These are phyloP conservation scores for Pythium coloratum DNA, from an alignment of 352 stramenopile species.

Conservation along the genomic window DNA sequence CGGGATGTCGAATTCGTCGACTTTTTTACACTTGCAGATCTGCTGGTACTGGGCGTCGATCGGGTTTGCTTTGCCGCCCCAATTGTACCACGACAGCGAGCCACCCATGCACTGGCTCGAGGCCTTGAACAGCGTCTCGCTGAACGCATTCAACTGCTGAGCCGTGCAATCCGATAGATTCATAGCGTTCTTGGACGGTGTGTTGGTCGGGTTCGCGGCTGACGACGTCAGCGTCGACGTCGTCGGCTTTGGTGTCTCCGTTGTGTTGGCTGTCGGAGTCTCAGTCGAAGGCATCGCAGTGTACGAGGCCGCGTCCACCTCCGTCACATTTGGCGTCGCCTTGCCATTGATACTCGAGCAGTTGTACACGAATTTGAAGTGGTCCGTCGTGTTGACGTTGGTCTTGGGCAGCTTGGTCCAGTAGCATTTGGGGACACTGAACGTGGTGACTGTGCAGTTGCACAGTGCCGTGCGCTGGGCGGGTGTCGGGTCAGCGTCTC, in stretches of 20 bases:
- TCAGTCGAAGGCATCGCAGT: too few species aligned
- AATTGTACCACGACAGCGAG: conserved; percentile 16
- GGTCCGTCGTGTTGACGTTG: background rate
- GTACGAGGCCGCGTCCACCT: background rate
- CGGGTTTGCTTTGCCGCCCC: conserved; percentile 4
- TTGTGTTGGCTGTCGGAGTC: background rate
- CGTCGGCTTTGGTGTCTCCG: background rate
- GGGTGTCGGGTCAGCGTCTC: conserved; percentile 2
- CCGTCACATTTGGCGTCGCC: conserved; percentile 4
- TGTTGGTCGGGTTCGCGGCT: too few species aligned
- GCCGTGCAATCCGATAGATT: background rate
- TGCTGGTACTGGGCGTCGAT: conserved; percentile 2
- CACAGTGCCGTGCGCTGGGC: conserved; percentile 1
- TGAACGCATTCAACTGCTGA: conserved; percentile 10
- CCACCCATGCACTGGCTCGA: conserved; percentile 9
- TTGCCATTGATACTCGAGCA: conserved; percentile 6
- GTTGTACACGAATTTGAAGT: conserved; percentile 12
- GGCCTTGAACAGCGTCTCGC: conserved; percentile 4
- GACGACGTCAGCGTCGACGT: background rate
- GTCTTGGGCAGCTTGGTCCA: conserved; percentile 1
- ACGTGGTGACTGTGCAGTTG: conserved; percentile 1
- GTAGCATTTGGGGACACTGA: conserved; percentile 12
- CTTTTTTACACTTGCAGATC: conserved; percentile 16
- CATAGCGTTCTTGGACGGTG: too few species aligned
- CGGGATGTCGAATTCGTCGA: background rate